Conservation (phyloP, 305 asterid genomes). For the Plantago coronopus region DNA sequence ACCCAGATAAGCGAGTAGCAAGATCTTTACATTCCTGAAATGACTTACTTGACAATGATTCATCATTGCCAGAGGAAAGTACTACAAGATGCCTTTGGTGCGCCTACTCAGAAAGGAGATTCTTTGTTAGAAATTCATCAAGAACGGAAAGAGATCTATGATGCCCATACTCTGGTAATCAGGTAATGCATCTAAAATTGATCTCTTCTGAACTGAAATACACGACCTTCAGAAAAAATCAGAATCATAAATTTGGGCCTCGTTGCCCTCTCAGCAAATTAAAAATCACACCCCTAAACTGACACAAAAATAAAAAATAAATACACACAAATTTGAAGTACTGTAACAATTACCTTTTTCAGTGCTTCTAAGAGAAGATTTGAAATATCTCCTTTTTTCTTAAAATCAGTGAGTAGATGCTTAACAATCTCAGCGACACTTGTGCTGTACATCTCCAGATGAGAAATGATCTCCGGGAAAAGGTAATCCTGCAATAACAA, state of each 20-base stretch:
- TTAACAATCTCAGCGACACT: slow-evolving; percentile 76
- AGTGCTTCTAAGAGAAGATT: slow-evolving; percentile 60
- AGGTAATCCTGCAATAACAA: slow-evolving; percentile 61
- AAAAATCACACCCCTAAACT: neutral
- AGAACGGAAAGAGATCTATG: neutral
- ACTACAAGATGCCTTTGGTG: slow-evolving; percentile 51
- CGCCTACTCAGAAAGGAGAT: slow-evolving; percentile 40
- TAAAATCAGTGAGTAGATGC: slow-evolving; percentile 68
- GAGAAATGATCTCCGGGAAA: slow-evolving; percentile 79
- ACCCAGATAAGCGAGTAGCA: slow-evolving; percentile 74
- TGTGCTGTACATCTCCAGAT: slow-evolving; percentile 54
- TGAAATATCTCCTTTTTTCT: slow-evolving; percentile 67
- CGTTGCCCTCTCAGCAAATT: too few relatives aligned
- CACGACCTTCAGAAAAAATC: too few relatives aligned
- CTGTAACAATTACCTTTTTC: slow-evolving; percentile 48
- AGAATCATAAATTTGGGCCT: too few relatives aligned
- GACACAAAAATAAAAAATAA: slow-evolving; percentile 1
- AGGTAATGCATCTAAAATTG: neutral
- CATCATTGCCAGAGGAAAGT: slow-evolving; percentile 46
- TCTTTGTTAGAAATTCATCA: slow-evolving; percentile 6
- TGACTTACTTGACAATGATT: slow-evolving; percentile 50
- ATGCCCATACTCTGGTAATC: neutral
- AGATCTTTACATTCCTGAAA: slow-evolving; percentile 77
- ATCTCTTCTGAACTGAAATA: too few relatives aligned
- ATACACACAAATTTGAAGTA: too few relatives aligned